These are phyloP conservation scores for Saprolegnia diclina DNA, from an alignment of 352 stramenopile genomes.

Conservation along the genomic window DNA sequence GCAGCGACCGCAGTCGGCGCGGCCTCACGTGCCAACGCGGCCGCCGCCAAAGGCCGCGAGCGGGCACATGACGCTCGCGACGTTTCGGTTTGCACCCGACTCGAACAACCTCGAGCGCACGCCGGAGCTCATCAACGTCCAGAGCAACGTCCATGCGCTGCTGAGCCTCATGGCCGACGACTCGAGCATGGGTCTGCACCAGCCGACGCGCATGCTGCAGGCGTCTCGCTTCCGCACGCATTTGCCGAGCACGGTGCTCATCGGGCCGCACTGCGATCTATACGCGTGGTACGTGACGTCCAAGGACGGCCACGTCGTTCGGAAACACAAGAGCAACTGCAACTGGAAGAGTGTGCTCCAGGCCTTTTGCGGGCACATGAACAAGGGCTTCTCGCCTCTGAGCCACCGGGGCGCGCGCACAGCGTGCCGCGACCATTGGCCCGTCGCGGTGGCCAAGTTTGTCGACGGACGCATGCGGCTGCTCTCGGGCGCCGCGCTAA, in stretches of 20 bases:
- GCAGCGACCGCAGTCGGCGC: conserved; percentile 22
- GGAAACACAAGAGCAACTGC: conserved; percentile 19
- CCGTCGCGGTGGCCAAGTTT: conserved; percentile 23
- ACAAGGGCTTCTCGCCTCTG: not conserved
- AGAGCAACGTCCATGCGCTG: conserved; percentile 8
- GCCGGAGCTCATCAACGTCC: conserved; percentile 8
- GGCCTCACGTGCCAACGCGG: conserved; percentile 9
- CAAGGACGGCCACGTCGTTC: conserved; percentile 23
- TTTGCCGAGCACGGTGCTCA: conserved; percentile 18
- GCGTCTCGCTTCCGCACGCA: conserved; percentile 22
- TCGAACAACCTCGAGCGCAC: conserved; percentile 1
- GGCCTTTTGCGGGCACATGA: conserved; percentile 7
- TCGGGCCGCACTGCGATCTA: conserved; percentile 14
- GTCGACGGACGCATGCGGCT: conserved; percentile 19
- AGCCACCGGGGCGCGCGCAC: not conserved
- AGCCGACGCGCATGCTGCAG: conserved; percentile 4
- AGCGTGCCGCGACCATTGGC: conserved; percentile 4
- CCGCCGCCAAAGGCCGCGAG: not conserved
- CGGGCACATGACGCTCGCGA: conserved; percentile 21
- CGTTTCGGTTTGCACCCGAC: conserved; percentile 11
- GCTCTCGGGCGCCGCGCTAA: not conserved
- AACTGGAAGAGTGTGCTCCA: conserved; percentile 21
- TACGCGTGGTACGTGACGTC: conserved; percentile 19
- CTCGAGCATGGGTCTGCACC: not conserved
- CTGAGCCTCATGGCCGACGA: conserved; percentile 22